Percentiles rank a stretch among this genome's conserved stretches.
phyloP scores from a whole-genome alignment of 139 green algal genomes.

The Chlorella sp. region DNA sequence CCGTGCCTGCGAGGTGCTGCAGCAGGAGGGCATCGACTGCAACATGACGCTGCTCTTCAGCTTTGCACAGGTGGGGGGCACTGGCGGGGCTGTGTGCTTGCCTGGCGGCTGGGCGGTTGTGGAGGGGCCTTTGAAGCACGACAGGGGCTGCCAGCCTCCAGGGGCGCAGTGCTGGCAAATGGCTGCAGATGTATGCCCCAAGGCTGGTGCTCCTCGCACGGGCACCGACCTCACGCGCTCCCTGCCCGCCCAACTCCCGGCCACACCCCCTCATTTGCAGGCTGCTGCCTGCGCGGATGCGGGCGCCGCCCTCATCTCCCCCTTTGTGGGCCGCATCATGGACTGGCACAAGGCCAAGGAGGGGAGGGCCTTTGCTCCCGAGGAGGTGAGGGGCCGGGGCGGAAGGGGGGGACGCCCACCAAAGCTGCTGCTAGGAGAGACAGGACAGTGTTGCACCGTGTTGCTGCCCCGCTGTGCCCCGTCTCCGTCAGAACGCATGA shows the following conservation, averaged over 20 bases:
- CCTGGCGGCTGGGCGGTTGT: neutral
- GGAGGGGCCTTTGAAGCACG: neutral
- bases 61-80: conserved; percentile 83
- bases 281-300: conserved; percentile 86
- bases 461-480: no score
- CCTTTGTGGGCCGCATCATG: conserved; percentile 94
- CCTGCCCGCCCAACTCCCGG: no score
- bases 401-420: neutral
- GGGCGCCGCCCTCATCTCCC: conserved; percentile 83
- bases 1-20: conserved; percentile 79
- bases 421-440: neutral
- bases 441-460: no score
- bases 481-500: no score
- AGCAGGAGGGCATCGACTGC: conserved; percentile 85
- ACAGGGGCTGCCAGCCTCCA: neutral
- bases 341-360: conserved; percentile 84
- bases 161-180: no score
- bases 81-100: neutral
- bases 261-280: conserved; percentile 47
- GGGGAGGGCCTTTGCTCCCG: conserved; percentile 61
- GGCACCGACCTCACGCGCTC: no score
- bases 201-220: no score
- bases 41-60: conserved; percentile 96
- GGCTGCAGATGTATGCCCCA: no score
- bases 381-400: conserved; percentile 54